Evolutionary conservation across 805 yeast genomes (phyloP), one percentile per base, ranked within the genome.

Genomic region (Candida golubevii): DNA sequence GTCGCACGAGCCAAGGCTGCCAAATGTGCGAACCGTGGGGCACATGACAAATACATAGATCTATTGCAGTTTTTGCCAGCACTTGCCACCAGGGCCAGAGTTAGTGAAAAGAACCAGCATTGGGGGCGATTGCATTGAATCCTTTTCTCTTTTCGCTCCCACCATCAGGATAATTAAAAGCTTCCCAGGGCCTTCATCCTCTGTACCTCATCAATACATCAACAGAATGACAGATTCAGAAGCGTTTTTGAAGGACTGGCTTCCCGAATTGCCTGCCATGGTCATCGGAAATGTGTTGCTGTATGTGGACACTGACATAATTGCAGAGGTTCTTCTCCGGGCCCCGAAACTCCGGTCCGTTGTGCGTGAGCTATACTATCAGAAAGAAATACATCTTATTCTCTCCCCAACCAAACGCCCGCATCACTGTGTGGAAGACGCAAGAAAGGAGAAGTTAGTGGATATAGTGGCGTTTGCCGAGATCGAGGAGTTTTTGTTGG

Each of bases 361-460:
- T 23, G 51, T 68, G 28, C 50, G 62, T 12, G 54, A 58, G 6
- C 54, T 54, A 13, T 64, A 55, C 49, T 69, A 56, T 51, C 31
- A 51, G 39, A 56, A 57, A 36, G 72, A 68, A 33, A 26, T 68
- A 7, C 72, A 67, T 42, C 60, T 67, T 26, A 51, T 65, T 2
- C 49, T 68, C 9, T 52, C 65, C 8, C 72, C 72, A 3, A 54
- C 63, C 1, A 53, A 51, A 14, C 43, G 64, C 10, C 66, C 63
- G 2, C 55, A 52, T 28, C 35, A 34, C 15, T 52, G 56, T 36
- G 33, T 41, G 4, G 10, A 15, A 11, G 48, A 45, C 30, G 10
- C 41, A 26, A 42, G 54, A 41, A 43, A 41, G 28, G 41, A 36
- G 29, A 46, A 41, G 40, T 41, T 54, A 12, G 46, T 45, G 3